Evolutionary conservation across 768 basidiomycete genomes (phyloP).

Genomic region (Suillus weaverae): DNA sequence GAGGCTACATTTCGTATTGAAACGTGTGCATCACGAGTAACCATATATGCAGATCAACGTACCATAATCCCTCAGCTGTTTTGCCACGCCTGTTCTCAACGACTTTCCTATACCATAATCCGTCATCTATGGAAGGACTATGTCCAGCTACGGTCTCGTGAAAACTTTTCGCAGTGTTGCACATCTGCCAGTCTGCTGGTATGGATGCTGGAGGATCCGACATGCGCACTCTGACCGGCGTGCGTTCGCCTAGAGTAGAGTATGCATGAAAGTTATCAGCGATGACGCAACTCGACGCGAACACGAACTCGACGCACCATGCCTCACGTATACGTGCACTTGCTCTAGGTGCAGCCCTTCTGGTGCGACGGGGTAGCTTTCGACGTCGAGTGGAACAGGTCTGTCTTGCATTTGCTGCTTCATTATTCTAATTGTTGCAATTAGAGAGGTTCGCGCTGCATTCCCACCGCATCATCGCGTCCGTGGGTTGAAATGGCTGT

Average conservation of each 20-base stretch:
- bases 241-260: slow-evolving; percentile 59
- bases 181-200: slow-evolving; percentile 69
- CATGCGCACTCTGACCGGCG: slow-evolving; percentile 72
- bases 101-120: slow-evolving; percentile 42
- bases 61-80: slow-evolving; percentile 64
- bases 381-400: slow-evolving; percentile 49
- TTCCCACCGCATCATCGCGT: neutral
- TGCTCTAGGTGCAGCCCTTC: slow-evolving; percentile 58
- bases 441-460: neutral
- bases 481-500: neutral
- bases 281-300: neutral
- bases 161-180: slow-evolving; percentile 54
- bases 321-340: slow-evolving; percentile 73
- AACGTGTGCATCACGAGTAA: neutral
- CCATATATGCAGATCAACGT: neutral
- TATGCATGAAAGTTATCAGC: neutral
- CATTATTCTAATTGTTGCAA: neutral
- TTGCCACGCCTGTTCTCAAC: slow-evolving; percentile 61
- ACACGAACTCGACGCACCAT: slow-evolving; percentile 50
- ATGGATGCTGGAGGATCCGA: slow-evolving; percentile 60
- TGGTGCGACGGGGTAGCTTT: slow-evolving; percentile 61
- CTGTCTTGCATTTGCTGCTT: slow-evolving; percentile 35
- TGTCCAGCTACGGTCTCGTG: slow-evolving; percentile 41
- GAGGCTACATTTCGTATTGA: slow-evolving; percentile 42
- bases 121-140: slow-evolving; percentile 24